Conservation (phyloP, 768 basidiomycete genomes). For the Asterophora parasitica region DNA sequence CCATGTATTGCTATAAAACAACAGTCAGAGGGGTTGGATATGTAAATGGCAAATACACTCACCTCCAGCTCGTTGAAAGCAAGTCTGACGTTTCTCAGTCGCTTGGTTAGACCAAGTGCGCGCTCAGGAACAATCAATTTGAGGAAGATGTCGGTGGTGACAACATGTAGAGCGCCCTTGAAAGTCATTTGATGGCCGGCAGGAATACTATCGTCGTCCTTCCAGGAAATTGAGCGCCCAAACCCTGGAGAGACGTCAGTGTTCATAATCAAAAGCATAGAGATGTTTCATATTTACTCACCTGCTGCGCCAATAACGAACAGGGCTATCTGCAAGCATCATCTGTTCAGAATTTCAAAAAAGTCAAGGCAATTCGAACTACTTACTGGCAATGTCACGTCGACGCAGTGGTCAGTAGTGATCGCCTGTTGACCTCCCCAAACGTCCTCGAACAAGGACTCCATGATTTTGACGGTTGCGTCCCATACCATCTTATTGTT, state of each 20-base stretch:
- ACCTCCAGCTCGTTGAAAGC: constrained; percentile 45
- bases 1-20: constrained; percentile 36
- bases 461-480: constrained; percentile 37
- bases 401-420: constrained; percentile 39
- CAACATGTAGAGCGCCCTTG: constrained; percentile 42
- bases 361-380: not conserved
- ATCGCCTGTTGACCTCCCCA: constrained; percentile 42
- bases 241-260: constrained; percentile 32
- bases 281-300: constrained; percentile 10
- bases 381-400: constrained; percentile 50
- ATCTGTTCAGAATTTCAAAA: constrained; percentile 9
- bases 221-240: constrained; percentile 46
- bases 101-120: constrained; percentile 32
- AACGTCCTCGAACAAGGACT: constrained; percentile 40
- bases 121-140: constrained; percentile 36
- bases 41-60: constrained; percentile 2
- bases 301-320: constrained; percentile 54
- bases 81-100: constrained; percentile 24
- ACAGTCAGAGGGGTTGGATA: not conserved
- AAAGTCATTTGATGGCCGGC: constrained; percentile 44
- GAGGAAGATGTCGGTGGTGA: constrained; percentile 32
- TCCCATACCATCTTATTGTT: constrained; percentile 49
- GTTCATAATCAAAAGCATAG: not conserved
- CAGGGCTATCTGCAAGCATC: constrained; percentile 40
- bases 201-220: constrained; percentile 32